Evolutionary conservation across 2,329 filamentous ascomycete genomes (phyloP).

Genomic region (Stachybotrys elegans): DNA sequence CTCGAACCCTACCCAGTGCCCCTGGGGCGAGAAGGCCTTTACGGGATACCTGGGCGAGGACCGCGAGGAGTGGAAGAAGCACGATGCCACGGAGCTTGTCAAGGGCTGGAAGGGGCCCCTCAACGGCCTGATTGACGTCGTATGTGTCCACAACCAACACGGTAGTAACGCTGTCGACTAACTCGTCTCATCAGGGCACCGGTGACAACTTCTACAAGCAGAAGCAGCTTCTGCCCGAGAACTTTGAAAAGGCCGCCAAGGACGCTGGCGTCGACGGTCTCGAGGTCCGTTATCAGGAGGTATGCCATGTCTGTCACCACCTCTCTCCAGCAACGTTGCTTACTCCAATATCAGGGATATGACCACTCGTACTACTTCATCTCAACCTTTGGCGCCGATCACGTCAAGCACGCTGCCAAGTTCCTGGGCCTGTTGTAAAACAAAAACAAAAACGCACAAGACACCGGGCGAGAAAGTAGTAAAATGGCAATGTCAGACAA

Average conservation of each 20-base stretch:
- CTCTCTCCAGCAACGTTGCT: slow-evolving; percentile 2
- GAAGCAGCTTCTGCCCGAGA: slow-evolving; percentile 87
- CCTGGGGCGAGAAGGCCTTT: slow-evolving; percentile 97
- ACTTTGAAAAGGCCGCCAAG: slow-evolving; percentile 75
- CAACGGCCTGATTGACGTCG: slow-evolving; percentile 82
- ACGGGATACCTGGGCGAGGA: slow-evolving; percentile 80
- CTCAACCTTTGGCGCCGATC: slow-evolving; percentile 82
- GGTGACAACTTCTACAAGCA: slow-evolving; percentile 97
- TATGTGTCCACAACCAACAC: slow-evolving; percentile 36
- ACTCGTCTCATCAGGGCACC: slow-evolving; percentile 59
- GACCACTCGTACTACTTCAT: slow-evolving; percentile 99
- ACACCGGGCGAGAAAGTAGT: no score
- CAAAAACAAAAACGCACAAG: background rate
- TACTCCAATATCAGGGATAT: slow-evolving; percentile 57
- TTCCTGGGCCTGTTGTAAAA: slow-evolving; percentile 48
- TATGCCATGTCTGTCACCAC: slow-evolving; percentile 26
- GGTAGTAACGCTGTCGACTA: background rate
- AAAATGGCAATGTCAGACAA: no score
- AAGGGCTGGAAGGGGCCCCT: slow-evolving; percentile 67
- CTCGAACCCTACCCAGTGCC: slow-evolving; percentile 75
- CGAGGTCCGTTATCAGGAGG: slow-evolving; percentile 75
- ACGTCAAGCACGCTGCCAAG: slow-evolving; percentile 88
- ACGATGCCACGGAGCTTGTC: slow-evolving; percentile 89
- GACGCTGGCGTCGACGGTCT: slow-evolving; percentile 69
- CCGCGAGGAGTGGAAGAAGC: slow-evolving; percentile 73